Conservation (phyloP, 192 early-diverging fungal species). For the Coemansia furcata region DNA sequence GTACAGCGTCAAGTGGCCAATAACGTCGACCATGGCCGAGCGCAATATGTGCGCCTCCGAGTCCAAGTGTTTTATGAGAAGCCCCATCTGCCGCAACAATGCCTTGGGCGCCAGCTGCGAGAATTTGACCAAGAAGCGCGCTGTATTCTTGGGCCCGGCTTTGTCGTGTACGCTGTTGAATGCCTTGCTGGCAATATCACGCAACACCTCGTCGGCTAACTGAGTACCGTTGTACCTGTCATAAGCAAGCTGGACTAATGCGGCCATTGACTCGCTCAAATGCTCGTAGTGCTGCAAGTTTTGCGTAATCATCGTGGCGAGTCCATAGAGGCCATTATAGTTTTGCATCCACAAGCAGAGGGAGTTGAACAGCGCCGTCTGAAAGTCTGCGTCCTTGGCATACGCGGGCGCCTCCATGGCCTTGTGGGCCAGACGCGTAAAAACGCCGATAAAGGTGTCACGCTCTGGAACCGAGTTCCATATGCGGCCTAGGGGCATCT, state of each 20-base stretch:
- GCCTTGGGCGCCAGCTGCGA: constrained; percentile 80
- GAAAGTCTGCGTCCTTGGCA: constrained; percentile 61
- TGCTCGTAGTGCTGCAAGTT: constrained; percentile 85
- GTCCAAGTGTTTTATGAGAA: constrained; percentile 82
- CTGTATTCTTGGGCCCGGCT: constrained; percentile 77
- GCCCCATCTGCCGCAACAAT: constrained; percentile 85
- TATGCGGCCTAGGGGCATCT: constrained; percentile 61
- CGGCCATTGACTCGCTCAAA: constrained; percentile 79
- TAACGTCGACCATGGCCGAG: constrained; percentile 82
- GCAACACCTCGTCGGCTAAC: constrained; percentile 70
- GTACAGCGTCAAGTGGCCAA: constrained; percentile 81
- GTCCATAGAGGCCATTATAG: constrained; percentile 76
- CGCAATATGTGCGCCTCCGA: constrained; percentile 89
- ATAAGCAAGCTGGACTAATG: constrained; percentile 63
- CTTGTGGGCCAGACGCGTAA: constrained; percentile 74
- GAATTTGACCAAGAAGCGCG: constrained; percentile 77
- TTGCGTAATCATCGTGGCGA: constrained; percentile 75
- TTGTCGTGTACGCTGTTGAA: constrained; percentile 70
- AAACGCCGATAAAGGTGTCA: constrained; percentile 56
- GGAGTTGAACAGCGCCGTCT: constrained; percentile 60
- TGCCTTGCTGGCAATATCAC: constrained; percentile 61
- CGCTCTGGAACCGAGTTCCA: constrained; percentile 56
- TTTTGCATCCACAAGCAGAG: constrained; percentile 75
- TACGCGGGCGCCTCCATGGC: constrained; percentile 77
- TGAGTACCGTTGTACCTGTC: constrained; percentile 63